A percentile compares a stretch with the other conserved stretches of the same genome.
Evolutionary conservation across 2,329 filamentous ascomycete species (phyloP).

Genomic region (Xylariaceae sp.): DNA sequence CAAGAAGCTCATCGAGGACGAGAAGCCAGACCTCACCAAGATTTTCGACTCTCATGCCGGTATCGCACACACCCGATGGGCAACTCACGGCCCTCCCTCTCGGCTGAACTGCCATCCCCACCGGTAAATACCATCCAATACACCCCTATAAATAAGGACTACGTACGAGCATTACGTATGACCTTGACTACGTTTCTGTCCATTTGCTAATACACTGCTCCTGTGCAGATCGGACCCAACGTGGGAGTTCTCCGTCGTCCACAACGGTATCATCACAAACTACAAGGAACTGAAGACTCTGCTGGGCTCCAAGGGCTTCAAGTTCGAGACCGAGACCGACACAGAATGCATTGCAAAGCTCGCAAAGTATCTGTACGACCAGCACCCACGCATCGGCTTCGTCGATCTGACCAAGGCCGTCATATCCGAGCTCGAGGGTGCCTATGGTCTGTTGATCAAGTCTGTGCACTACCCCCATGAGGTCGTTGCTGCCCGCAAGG

Average conservation of each 20-base stretch:
- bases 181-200: background rate
- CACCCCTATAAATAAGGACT: conserved; percentile 13
- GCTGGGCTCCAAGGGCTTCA: conserved; percentile 90
- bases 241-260: conserved; percentile 96
- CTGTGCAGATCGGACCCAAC: conserved; percentile 75
- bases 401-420: conserved; percentile 95
- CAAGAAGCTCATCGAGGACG: conserved; percentile 83
- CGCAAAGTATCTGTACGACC: conserved; percentile 95
- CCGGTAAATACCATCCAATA: conserved; percentile 60
- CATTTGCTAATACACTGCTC: conserved; percentile 17
- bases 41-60: conserved; percentile 97
- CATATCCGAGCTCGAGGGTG: conserved; percentile 96
- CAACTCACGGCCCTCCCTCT: conserved; percentile 92
- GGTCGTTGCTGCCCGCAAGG: conserved; percentile 96
- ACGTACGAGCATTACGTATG: conserved; percentile 15
- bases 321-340: conserved; percentile 98
- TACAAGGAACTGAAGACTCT: conserved; percentile 99
- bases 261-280: conserved; percentile 99
- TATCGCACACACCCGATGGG: conserved; percentile 98
- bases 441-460: conserved; percentile 95
- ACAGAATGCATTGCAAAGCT: conserved; percentile 99
- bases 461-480: conserved; percentile 98
- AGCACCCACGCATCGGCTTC: conserved; percentile 91
- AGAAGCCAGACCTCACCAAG: conserved; percentile 81
- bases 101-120: conserved; percentile 97